phyloP scores from a whole-genome alignment of 2,329 filamentous ascomycete species.

The Corinectria fuckeliana region DNA sequence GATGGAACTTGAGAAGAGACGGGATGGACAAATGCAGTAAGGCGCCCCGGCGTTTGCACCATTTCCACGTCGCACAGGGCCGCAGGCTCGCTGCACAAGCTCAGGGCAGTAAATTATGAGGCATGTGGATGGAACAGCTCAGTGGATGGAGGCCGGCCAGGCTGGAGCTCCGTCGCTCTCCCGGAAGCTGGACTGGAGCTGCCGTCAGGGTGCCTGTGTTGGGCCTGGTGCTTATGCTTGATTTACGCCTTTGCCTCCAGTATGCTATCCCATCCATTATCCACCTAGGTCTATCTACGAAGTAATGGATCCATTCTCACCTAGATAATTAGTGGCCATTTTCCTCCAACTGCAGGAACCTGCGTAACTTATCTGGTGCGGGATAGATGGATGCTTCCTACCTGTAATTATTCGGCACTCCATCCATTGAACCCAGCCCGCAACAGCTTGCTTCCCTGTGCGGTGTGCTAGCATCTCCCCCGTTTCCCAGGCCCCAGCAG shows the following conservation, averaged over 20 bases:
- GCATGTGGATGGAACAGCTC: slow-evolving; percentile 15
- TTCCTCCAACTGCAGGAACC: too few relatives aligned
- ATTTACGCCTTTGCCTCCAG: not conserved
- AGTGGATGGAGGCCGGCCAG: not conserved
- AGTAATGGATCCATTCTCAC: too few relatives aligned
- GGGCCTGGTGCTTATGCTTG: not conserved
- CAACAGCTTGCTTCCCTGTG: slow-evolving; percentile 7
- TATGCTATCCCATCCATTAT: slow-evolving; percentile 1
- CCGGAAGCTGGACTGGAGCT: slow-evolving; percentile 1
- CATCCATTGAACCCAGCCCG: slow-evolving; percentile 4
- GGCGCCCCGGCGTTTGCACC: slow-evolving; percentile 18
- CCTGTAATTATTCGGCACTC: slow-evolving; percentile 2
- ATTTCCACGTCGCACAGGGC: slow-evolving; percentile 13
- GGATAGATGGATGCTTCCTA: too few relatives aligned
- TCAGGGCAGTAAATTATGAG: too few relatives aligned
- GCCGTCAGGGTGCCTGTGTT: slow-evolving; percentile 1
- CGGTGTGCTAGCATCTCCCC: slow-evolving; percentile 24
- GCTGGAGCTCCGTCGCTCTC: not conserved
- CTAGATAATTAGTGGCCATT: too few relatives aligned
- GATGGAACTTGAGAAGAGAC: slow-evolving; percentile 2
- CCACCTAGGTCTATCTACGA: too few relatives aligned
- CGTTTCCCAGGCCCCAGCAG: slow-evolving; percentile 20
- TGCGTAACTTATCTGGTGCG: too few relatives aligned
- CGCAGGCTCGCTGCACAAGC: slow-evolving; percentile 7
- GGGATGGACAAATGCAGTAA: slow-evolving; percentile 21